A percentile compares a stretch with the other conserved stretches of the same genome.
Conservation (phyloP, 1,284 basidiomycete species). For the Gymnopus androsaceus region DNA sequence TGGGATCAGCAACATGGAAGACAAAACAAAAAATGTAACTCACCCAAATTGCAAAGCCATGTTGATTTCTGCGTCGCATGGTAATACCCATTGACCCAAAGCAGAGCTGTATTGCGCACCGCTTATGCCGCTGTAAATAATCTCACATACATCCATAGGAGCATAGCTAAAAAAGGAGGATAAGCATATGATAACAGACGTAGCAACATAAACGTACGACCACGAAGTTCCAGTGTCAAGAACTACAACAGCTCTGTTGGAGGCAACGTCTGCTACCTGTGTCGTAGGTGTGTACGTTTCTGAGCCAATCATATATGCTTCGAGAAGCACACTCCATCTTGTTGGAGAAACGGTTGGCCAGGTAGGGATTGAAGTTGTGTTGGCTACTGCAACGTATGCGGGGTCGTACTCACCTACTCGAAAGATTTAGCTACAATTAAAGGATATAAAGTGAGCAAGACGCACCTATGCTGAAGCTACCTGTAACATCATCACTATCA, state of each 20-base stretch:
- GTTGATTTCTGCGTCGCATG: conserved; percentile 70
- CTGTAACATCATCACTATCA: conserved; percentile 48
- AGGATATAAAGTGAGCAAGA: conserved; percentile 6
- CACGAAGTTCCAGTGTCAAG: conserved; percentile 80
- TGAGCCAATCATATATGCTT: conserved; percentile 61
- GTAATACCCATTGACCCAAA: conserved; percentile 65
- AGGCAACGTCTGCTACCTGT: conserved; percentile 56
- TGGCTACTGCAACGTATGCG: conserved; percentile 55
- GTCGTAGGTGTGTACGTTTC: conserved; percentile 54
- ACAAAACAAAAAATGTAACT: conserved; percentile 26
- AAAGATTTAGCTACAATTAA: conserved; percentile 11
- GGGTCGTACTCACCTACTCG: conserved; percentile 65
- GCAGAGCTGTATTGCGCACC: conserved; percentile 57
- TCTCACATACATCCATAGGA: conserved; percentile 57
- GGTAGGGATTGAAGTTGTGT: conserved; percentile 61
- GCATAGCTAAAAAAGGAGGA: conserved; percentile 51
- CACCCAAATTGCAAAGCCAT: conserved; percentile 76
- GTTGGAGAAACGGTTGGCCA: conserved; percentile 63
- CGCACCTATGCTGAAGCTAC: conserved; percentile 70
- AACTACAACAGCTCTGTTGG: conserved; percentile 67
- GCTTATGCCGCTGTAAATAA: conserved; percentile 63
- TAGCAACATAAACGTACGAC: conserved; percentile 51
- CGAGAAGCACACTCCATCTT: conserved; percentile 76
- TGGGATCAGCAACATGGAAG: conserved; percentile 18
- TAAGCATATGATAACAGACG: conserved; percentile 9